Percentiles rank a stretch among this genome's conserved stretches.
phyloP scores from a whole-genome alignment of 108 stramenopile genomes.

The Nannochloropsis salina region DNA sequence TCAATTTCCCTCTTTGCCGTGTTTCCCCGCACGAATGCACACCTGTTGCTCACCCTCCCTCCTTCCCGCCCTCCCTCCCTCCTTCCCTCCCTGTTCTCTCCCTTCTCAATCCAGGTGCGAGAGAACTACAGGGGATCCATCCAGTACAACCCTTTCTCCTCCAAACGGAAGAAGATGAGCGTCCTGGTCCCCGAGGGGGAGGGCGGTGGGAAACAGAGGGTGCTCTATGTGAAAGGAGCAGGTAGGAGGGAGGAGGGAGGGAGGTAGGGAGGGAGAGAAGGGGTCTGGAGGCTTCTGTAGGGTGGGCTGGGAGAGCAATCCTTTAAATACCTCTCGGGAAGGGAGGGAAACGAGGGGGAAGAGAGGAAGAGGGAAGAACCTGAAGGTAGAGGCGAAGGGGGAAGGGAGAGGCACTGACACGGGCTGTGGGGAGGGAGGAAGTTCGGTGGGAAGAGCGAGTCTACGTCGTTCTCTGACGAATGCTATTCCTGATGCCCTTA shows the following conservation, averaged over 20 bases:
- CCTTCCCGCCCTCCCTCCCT: constrained; percentile 51
- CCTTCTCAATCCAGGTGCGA: constrained; percentile 15
- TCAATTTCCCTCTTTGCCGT: no score
- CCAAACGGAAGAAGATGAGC: constrained; percentile 50
- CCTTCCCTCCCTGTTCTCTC: neutral
- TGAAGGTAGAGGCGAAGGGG: neutral
- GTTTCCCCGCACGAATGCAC: no score
- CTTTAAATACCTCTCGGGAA: neutral
- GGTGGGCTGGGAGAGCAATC: no score
- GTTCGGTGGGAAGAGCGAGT: neutral
- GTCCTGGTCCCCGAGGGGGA: constrained; percentile 24
- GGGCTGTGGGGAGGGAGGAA: neutral
- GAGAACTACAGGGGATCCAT: constrained; percentile 23
- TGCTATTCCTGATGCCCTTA: neutral
- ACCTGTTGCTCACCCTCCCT: constrained; percentile 54
- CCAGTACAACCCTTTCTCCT: constrained; percentile 45
- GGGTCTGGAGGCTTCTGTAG: neutral
- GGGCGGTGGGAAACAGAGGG: neutral
- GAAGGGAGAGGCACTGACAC: neutral
- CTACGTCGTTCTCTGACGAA: neutral
- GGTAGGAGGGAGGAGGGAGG: neutral
- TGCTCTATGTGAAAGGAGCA: neutral
- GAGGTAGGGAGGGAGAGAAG: neutral
- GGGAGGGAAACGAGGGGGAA: neutral
- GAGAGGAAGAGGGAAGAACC: neutral